A percentile compares a stretch with the other conserved stretches of the same genome.
phyloP scores from a whole-genome alignment of 179 eudicot genomes.

The Beta macrorhiza region DNA sequence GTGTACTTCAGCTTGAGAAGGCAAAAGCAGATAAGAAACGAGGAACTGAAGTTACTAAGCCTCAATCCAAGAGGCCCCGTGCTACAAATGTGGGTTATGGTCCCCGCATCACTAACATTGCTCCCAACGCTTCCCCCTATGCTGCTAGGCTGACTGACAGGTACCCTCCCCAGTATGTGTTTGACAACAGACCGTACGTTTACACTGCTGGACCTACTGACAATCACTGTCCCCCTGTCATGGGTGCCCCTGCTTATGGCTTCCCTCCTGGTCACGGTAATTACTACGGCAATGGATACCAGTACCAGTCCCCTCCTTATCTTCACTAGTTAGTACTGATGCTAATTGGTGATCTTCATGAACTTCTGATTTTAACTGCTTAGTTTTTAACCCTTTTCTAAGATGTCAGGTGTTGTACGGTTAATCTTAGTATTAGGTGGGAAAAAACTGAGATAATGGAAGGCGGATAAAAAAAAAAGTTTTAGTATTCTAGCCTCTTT shows the following conservation, averaged over 20 bases:
- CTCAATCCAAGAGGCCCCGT: conserved; percentile 91
- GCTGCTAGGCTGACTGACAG: conserved; percentile 63
- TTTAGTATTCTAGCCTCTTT: conserved; percentile 37
- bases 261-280: conserved; percentile 60
- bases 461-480: conserved; percentile 5
- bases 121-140: conserved; percentile 59
- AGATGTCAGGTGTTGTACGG: conserved; percentile 48
- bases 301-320: conserved; percentile 81
- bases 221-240: conserved; percentile 53
- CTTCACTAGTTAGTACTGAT: conserved; percentile 71
- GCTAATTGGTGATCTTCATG: conserved; percentile 36
- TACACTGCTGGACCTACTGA: conserved; percentile 60
- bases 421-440: conserved; percentile 47
- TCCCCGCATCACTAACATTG: conserved; percentile 51
- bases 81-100: conserved; percentile 59
- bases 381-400: conserved; percentile 66
- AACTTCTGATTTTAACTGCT: conserved; percentile 56
- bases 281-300: conserved; percentile 79
- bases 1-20: conserved; percentile 75
- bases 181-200: conserved; percentile 76
- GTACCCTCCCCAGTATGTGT: conserved; percentile 76
- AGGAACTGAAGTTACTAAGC: conserved; percentile 81
- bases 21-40: conserved; percentile 94
- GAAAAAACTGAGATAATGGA: conserved; percentile 30
- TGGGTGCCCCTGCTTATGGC: conserved; percentile 61